Base-by-base conservation (phyloP, 169 alveolate genomes). In the Blepharisma undulans region DNA sequence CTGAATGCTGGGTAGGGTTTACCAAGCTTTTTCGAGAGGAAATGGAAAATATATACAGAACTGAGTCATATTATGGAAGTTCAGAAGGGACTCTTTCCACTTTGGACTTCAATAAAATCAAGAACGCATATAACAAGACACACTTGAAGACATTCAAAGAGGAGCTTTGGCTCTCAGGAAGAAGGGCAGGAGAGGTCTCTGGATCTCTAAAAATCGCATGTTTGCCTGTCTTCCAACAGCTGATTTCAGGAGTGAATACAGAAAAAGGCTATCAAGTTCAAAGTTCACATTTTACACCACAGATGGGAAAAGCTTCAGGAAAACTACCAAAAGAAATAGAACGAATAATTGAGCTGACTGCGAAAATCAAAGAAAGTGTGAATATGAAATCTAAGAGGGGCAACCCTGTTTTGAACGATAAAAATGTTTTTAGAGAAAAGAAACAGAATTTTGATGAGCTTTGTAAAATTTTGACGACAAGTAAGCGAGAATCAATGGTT, bases 221-320 rank as follows among this genome's bases (percentile, higher is more conserved):
- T 72, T 12, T 87, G 21, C 92, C 92, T 4, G 66, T 74, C 25
- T 84, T 90, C 32, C 79, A 76, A 25, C 93, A 93, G 48, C 76
- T 93, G 93, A 86, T 85, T 29, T 87, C 88, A 71, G 95, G 95
- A 22, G 95, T 93, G 4, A 76, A 90, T 32, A 93, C 95, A 27
- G 93, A 93, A 74, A 80, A 48, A 25, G 96, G 96, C 2, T 81
- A 88, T 16, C 30, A 90, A 66, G 88, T 94, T 7, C 88, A 92
- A 59, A 89, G 72, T 76, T 80, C 92, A 14, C 79, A 72, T n/a
- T 29, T 92, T 10, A 89, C 25, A 80, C 66, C 22, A 0, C 25
- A 6, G 61, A 88, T 33, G 34, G 36, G 80, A n/a, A 30, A 30
- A 71, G 85, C 82, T 0, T 33, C 84, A 21, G 90, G 90, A 29